Percentiles rank a stretch among this genome's conserved stretches.
phyloP scores from a whole-genome alignment of 352 stramenopile genomes.

The Phytophthora pluvialis region DNA sequence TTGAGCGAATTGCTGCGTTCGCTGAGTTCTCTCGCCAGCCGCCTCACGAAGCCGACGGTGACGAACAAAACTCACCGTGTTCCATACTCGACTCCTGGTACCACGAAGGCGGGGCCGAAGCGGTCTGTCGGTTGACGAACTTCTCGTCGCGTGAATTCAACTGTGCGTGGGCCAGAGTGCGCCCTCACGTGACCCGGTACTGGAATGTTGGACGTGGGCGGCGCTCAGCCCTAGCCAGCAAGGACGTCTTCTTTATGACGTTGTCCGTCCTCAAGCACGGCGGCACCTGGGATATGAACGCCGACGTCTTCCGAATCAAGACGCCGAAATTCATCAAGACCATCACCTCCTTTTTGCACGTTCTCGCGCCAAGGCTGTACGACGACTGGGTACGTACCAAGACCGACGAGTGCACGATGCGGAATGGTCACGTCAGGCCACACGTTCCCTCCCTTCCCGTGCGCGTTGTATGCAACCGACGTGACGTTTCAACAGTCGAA shows the following conservation, averaged over 20 bases:
- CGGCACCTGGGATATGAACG: slow-evolving; percentile 13
- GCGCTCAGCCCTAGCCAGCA: background rate
- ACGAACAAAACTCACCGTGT: slow-evolving; percentile 1
- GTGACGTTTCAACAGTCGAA: slow-evolving; percentile 12
- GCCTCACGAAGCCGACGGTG: background rate
- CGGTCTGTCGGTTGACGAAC: slow-evolving; percentile 1
- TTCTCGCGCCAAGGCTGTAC: background rate
- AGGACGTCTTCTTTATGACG: slow-evolving; percentile 16
- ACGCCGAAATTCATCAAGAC: slow-evolving; percentile 6
- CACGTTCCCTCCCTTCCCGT: slow-evolving; percentile 4
- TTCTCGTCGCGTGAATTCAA: slow-evolving; percentile 2
- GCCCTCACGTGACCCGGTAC: background rate
- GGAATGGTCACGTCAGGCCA: slow-evolving; percentile 7
- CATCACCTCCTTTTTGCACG: background rate
- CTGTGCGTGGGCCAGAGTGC: background rate
- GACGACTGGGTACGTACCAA: background rate
- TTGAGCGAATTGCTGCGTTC: no score
- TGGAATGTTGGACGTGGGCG: slow-evolving; percentile 8
- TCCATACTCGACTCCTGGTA: background rate
- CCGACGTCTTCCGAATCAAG: slow-evolving; percentile 2
- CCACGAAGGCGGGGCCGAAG: slow-evolving; percentile 4
- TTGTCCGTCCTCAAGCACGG: background rate
- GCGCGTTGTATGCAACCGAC: slow-evolving; percentile 6
- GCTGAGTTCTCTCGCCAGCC: background rate
- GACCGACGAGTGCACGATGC: background rate